Evolutionary conservation across 164 flowering plant genomes (phyloP), one percentile per base, ranked within the genome.

Genomic region (Piper betle): DNA sequence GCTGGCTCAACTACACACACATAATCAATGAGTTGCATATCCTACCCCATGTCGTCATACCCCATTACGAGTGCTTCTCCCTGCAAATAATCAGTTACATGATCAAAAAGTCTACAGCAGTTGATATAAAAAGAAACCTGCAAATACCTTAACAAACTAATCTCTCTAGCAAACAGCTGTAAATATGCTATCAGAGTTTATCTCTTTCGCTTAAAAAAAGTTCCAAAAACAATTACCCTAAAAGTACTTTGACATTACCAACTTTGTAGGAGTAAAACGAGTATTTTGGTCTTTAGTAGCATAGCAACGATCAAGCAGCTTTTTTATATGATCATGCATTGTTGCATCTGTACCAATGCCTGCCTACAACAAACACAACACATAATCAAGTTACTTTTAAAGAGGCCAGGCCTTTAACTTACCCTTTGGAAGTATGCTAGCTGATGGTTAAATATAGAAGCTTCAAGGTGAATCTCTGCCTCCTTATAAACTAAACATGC

Each of bases 271-370:
- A 40, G 88, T 70, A 79, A 93, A 93, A 64, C 87, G 96, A 62
- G 84, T 86, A 61, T 82, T 86, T 38, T 82, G 58, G 67, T 93
- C 96, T 77, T 93, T 93, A 12, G 82, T 88, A 55, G 95, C 97
- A 83, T 93, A 93, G 68, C 72, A 86, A 64, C 99, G 84, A 82
- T 93, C 99, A 58, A 91, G 91, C 59, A 93, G 76, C 83, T 93
- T 93, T 68, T 93, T 86, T 61, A 93, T 93, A 78, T 93, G 99
- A 68, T 93, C 99, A 72, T 93, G 99, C 99, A 90, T 93, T 6
- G 99, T 93, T 39, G 99, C 99, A 75, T 93, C 99, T 46, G 99
- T 93, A 40, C 99, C 99, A 76, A 93, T 93, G 33, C 95, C 95
- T 1, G 96, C 99, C 96, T 92, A 55, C 46, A 62, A 61, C 67